Conservation (phyloP, 2,329 filamentous ascomycete species). For the Aspergillus amoenus region DNA sequence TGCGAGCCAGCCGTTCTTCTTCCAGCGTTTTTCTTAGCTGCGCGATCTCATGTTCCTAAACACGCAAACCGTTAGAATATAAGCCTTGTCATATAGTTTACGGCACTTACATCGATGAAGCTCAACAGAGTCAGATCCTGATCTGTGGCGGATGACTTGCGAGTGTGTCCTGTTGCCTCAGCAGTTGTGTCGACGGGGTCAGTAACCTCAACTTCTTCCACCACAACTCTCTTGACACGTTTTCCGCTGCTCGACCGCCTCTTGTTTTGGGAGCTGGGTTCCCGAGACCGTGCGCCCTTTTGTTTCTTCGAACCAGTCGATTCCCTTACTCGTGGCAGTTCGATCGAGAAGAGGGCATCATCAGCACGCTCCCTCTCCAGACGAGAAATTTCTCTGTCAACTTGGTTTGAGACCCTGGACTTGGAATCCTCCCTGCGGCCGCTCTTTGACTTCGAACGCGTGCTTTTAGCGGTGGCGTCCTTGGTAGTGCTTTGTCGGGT, state of each 20-base stretch:
- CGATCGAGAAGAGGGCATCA: conserved; percentile 39
- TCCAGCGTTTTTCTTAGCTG: conserved; percentile 56
- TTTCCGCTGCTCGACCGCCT: conserved; percentile 40
- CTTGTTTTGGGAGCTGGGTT: conserved; percentile 20
- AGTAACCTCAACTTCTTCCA: conserved; percentile 34
- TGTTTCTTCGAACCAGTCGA: conserved; percentile 21
- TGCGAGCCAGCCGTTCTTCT: conserved; percentile 51
- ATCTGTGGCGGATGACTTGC: conserved; percentile 24
- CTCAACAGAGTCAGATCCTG: conserved; percentile 55
- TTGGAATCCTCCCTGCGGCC: conserved; percentile 29
- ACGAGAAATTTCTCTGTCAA: conserved; percentile 36
- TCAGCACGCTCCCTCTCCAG: conserved; percentile 39
- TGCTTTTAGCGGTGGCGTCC: conserved; percentile 30
- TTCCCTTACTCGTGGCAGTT: conserved; percentile 27
- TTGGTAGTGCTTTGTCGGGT: conserved; percentile 32
- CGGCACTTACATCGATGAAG: conserved; percentile 48
- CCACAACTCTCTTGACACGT: conserved; percentile 38
- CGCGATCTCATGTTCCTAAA: conserved; percentile 49
- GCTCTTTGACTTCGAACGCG: conserved; percentile 26
- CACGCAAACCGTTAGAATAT: background rate
- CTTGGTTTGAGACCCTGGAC: conserved; percentile 33
- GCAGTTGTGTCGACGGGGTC: conserved; percentile 31
- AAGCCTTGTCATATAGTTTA: background rate
- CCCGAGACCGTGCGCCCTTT: conserved; percentile 20
- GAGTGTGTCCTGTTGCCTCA: conserved; percentile 26